A percentile compares a stretch with the other conserved stretches of the same genome.
Evolutionary conservation across 192 early-diverging fungal genomes (phyloP).

Genomic region (Coemansia sp.): DNA sequence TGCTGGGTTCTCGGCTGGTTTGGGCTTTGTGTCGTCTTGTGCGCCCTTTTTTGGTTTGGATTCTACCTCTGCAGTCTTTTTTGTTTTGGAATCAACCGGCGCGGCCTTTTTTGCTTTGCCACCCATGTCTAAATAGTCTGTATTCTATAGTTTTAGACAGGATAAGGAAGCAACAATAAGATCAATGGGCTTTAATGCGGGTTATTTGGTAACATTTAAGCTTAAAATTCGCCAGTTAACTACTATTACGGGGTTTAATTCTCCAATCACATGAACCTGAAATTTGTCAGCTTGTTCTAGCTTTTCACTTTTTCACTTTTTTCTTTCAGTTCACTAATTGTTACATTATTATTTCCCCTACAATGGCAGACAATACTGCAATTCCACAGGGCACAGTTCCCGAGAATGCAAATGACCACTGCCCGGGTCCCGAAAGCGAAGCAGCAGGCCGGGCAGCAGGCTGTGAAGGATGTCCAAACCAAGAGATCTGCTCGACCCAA

Average conservation of each 20-base stretch:
- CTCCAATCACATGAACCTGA: conserved; percentile 7
- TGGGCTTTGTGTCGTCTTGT: background rate
- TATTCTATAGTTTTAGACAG: background rate
- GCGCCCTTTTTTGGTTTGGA: background rate
- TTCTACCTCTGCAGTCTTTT: background rate
- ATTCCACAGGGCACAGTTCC: conserved; percentile 32
- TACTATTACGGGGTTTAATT: too few species aligned
- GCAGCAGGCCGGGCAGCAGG: conserved; percentile 70
- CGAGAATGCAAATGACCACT: conserved; percentile 72
- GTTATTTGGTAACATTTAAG: too few species aligned
- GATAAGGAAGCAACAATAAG: background rate
- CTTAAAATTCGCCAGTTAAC: too few species aligned
- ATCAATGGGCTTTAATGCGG: too few species aligned
- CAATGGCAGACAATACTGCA: conserved; percentile 9
- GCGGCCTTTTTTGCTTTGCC: conserved; percentile 1
- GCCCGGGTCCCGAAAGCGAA: conserved; percentile 72
- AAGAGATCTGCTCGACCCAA: conserved; percentile 69
- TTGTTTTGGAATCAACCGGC: background rate
- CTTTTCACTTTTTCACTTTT: background rate
- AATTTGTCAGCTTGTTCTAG: background rate
- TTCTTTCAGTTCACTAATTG: background rate
- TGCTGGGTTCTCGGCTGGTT: conserved; percentile 5
- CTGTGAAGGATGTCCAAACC: conserved; percentile 83
- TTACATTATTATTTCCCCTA: background rate
- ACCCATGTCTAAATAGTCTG: conserved; percentile 4